Percentiles rank a stretch among this genome's conserved stretches.
phyloP scores from a whole-genome alignment of 495 filamentous ascomycete species.

The Tuber indicum region DNA sequence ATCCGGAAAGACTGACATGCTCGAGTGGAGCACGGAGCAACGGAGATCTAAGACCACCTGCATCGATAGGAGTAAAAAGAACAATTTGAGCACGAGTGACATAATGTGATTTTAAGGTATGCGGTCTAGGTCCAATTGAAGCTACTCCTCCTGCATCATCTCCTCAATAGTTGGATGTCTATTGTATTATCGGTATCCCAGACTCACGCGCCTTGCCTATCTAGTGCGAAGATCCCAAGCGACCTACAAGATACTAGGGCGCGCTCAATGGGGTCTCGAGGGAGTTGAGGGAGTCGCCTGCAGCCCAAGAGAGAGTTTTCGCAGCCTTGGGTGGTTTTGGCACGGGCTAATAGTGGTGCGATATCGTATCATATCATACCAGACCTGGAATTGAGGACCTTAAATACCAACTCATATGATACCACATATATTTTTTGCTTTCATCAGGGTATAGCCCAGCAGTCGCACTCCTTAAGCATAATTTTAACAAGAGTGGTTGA shows the following conservation, averaged over 20 bases:
- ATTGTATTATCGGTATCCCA: neutral
- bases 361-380: no score
- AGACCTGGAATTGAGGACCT: no score
- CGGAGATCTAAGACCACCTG: neutral
- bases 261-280: no score
- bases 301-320: no score
- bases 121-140: neutral
- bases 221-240: neutral
- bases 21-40: neutral
- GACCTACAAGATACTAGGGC: no score
- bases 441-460: no score
- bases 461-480: no score
- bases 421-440: neutral
- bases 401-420: no score
- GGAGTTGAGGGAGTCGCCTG: neutral
- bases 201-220: neutral
- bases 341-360: no score
- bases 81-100: neutral
- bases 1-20: no score
- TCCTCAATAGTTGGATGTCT: neutral
- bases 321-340: no score
- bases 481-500: no score
- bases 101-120: neutral
- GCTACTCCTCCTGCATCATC: neutral
- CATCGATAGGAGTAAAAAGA: neutral